A percentile compares a stretch with the other conserved stretches of the same genome.
phyloP scores from a whole-genome alignment of 179 eudicot genomes.

The Beta macrorhiza region DNA sequence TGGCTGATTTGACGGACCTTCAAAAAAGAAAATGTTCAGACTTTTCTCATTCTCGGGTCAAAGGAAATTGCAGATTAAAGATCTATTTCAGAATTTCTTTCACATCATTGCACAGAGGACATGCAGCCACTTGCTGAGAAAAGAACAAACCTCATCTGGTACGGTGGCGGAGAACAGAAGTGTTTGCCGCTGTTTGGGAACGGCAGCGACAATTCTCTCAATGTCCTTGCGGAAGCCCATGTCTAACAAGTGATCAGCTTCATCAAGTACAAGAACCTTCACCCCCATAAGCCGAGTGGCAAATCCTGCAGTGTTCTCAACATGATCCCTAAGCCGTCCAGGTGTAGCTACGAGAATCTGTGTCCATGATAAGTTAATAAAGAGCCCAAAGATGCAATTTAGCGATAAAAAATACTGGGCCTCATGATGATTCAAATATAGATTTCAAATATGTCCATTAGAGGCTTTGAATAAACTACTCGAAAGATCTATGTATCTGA shows the following conservation, averaged over 20 bases:
- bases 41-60: background rate
- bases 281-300: conserved; percentile 88
- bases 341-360: conserved; percentile 99
- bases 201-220: conserved; percentile 78
- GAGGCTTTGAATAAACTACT: background rate
- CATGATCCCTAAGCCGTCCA: conserved; percentile 89
- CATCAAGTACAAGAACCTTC: conserved; percentile 93
- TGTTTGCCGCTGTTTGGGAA: conserved; percentile 91
- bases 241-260: conserved; percentile 94
- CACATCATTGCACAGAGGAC: conserved; percentile 15
- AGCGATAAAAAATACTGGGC: background rate
- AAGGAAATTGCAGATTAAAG: background rate
- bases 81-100: background rate
- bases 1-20: conserved; percentile 93
- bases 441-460: background rate
- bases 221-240: conserved; percentile 97
- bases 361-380: conserved; percentile 23
- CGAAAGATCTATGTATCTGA: conserved; percentile 26
- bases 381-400: conserved; percentile 1
- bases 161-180: conserved; percentile 91
- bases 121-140: conserved; percentile 5
- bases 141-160: conserved; percentile 65
- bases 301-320: conserved; percentile 90
- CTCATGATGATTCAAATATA: background rate
- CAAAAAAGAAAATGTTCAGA: conserved; percentile 26